These are phyloP conservation scores for Mortierella sp. DNA, from an alignment of 371 early-diverging fungal genomes.

Conservation along the genomic window DNA sequence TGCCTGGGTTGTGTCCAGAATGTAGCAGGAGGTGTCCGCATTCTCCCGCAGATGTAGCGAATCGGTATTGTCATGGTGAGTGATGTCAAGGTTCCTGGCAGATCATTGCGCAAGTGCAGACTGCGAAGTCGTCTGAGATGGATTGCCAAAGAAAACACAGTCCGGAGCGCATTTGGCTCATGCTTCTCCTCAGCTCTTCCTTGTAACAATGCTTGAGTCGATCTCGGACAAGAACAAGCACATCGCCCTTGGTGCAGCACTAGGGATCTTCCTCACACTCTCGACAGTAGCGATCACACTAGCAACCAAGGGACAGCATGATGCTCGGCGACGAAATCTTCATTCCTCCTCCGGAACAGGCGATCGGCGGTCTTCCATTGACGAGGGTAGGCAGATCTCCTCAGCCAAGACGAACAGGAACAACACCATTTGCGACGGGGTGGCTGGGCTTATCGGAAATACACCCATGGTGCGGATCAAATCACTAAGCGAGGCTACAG, in stretches of 20 bases:
- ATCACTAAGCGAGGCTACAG: constrained; percentile 88
- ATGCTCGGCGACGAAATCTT: background rate
- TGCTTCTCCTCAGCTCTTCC: background rate
- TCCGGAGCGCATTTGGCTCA: too few relatives aligned
- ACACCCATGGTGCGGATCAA: constrained; percentile 90
- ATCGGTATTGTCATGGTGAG: constrained; percentile 12
- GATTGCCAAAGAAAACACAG: too few relatives aligned
- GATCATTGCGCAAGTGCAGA: too few relatives aligned
- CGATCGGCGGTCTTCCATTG: constrained; percentile 31
- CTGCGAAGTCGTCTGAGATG: too few relatives aligned
- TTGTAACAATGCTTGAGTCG: constrained; percentile 34
- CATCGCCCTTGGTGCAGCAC: constrained; percentile 51
- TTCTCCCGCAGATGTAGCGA: background rate
- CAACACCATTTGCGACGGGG: constrained; percentile 68
- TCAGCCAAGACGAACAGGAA: constrained; percentile 19
- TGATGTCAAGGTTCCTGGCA: background rate
- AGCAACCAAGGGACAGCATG: constrained; percentile 15
- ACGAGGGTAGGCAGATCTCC: constrained; percentile 32
- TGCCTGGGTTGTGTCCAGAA: background rate
- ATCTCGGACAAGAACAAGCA: constrained; percentile 50
- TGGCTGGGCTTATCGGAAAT: constrained; percentile 85
- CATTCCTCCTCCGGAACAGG: background rate
- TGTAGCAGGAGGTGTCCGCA: background rate
- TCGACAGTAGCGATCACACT: constrained; percentile 47
- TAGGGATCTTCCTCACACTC: constrained; percentile 49